Evolutionary conservation across 139 green algal genomes (phyloP).

Genomic region (Spirogloea muscicola): DNA sequence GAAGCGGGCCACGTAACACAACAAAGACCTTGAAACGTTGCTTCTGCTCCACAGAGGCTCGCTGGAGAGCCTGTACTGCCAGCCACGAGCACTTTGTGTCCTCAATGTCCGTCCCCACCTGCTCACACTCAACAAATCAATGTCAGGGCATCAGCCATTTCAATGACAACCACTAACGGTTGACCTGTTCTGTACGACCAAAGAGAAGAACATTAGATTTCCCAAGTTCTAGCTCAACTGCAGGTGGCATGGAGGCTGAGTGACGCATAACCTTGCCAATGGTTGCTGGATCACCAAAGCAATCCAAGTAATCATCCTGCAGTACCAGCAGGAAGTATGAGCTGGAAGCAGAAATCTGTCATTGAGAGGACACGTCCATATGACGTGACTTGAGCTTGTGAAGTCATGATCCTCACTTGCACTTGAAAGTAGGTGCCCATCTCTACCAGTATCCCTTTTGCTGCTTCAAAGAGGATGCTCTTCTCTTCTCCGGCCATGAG

Average conservation of each 20-base stretch:
- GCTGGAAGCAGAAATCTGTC: not conserved
- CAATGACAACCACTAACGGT: not conserved
- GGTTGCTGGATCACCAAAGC: slow-evolving; percentile 78
- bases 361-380: not conserved
- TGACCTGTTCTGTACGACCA: not conserved
- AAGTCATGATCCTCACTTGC: slow-evolving; percentile 20
- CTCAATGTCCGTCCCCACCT: slow-evolving; percentile 96
- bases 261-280: slow-evolving; percentile 95
- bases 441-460: slow-evolving; percentile 47
- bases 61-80: slow-evolving; percentile 83
- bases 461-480: slow-evolving; percentile 15
- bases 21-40: no score
- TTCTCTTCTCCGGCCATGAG: slow-evolving; percentile 71
- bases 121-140: no score
- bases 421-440: slow-evolving; percentile 53
- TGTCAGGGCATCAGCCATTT: no score
- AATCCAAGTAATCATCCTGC: slow-evolving; percentile 98
- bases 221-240: no score
- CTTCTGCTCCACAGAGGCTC: slow-evolving; percentile 72
- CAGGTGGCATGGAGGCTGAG: no score
- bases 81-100: slow-evolving; percentile 99
- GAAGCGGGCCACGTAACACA: no score
- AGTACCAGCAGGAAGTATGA: not conserved
- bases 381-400: not conserved
- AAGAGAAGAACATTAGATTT: not conserved